Evolutionary conservation across 2,329 filamentous ascomycete genomes (phyloP).

Genomic region (Beauveria scarabaeidicola): DNA sequence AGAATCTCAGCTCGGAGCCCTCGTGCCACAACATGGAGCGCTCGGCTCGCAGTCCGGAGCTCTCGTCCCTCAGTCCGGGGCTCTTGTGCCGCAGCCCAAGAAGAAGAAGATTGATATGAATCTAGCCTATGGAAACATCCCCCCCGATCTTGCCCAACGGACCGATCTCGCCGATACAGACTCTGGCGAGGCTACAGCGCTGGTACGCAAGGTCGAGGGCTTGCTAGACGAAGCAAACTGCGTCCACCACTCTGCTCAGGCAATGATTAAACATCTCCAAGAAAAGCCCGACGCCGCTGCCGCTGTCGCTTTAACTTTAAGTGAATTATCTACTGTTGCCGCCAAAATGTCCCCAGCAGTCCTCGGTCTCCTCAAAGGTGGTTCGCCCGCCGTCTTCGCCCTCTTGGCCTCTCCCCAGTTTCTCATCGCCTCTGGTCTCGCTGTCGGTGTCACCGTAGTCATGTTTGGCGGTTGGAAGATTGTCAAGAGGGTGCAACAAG

Average conservation of each 20-base stretch:
- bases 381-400: conserved; percentile 77
- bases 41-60: conserved; percentile 16
- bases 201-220: conserved; percentile 66
- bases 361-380: conserved; percentile 64
- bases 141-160: conserved; percentile 53
- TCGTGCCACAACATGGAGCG: background rate
- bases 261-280: conserved; percentile 71
- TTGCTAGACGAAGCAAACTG: conserved; percentile 84
- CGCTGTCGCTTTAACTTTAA: conserved; percentile 84
- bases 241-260: conserved; percentile 71
- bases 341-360: conserved; percentile 79
- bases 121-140: conserved; percentile 79
- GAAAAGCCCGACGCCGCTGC: conserved; percentile 75
- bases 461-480: conserved; percentile 97
- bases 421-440: conserved; percentile 81
- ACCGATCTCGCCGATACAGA: conserved; percentile 40
- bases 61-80: background rate
- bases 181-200: conserved; percentile 37
- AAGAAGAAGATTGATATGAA: conserved; percentile 74
- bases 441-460: conserved; percentile 87
- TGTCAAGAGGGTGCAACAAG: conserved; percentile 68
- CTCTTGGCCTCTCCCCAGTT: conserved; percentile 88
- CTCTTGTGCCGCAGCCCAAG: conserved; percentile 3
- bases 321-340: conserved; percentile 77
- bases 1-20: conserved; percentile 23